Base-by-base conservation (phyloP, 1,284 basidiomycete genomes). In the Sanguinoderma infundibulare region DNA sequence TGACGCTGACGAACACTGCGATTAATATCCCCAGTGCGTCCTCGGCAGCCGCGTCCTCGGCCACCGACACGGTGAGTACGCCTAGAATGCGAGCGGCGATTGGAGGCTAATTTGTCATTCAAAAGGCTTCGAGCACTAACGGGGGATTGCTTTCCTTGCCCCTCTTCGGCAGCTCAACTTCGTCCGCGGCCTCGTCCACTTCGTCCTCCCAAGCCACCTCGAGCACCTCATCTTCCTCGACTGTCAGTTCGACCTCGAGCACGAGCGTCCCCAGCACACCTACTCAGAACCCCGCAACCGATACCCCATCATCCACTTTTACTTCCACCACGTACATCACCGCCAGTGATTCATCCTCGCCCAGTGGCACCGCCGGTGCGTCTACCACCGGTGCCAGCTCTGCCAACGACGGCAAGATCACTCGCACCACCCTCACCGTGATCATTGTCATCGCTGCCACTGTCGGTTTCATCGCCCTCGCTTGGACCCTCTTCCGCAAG, bases 401-500 rank as follows among this genome's bases (percentile, higher is more conserved):
- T 7, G 24, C 24, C n/a, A 61, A 62, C 39, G 54, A 63, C 35
- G 61, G 68, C 32, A 72, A 73, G 54, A 70, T 82, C 55, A 75
- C 82, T 50, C 83, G 81, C 68, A 81, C 82, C 24, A 86, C 90
- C 5, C 72, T 93, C 59, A 93, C 90, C 26, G 80, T 87, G 52
- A 79, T 96, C 68, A 88, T 93, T 67, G 85, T 87, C 44, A 79
- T 92, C 53, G 91, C 86, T 9, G 81, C 87, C 5, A 85, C 83
- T 47, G 72, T 94, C 47, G 94, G 87, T 65, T 87, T 83, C 40
- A 75, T 87, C 36, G 82, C 83, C 55, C 85, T 94, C 66, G 81
- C 89, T 65, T 96, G 91, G 91, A 95, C 93, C 38, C 79, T 93
- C 70, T 92, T 95, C 82, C 89, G 94, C 78, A 95, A 95, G 77